Evolutionary conservation across 1,284 basidiomycete genomes (phyloP), one percentile per base, ranked within the genome.

Genomic region (Prillingera fragicola): DNA sequence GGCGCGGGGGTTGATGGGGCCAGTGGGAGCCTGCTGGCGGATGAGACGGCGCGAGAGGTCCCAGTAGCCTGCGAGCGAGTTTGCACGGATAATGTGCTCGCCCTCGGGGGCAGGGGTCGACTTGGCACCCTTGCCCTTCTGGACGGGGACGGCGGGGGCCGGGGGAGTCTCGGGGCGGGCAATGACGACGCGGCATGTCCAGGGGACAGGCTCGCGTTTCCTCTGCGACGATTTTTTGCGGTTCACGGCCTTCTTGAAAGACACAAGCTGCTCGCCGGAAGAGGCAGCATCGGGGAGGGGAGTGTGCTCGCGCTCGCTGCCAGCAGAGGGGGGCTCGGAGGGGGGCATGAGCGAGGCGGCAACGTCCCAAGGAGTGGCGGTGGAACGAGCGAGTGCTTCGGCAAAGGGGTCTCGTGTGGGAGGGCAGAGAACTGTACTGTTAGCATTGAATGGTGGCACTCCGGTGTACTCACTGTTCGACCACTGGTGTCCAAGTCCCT

Each of bases 21-120:
- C 50, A 7, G 46, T 34, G 18, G 41, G 34, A n/a, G n/a, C n/a
- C 55, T 39, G 54, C 36, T 46, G 50, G 21, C 62, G 59, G 8
- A 72, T 54, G 40, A 62, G 56, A 36, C 64, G 50, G 7, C 86
- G 77, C 62, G 91, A 95, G 50, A 85, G 76, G 59, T 92, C 89
- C 55, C 89, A 75, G 62, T 87, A 91, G 1, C 81, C 77, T 14
- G 82, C 78, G 14, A 95, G 71, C n/a, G 81, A 88, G 64, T 95
- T 94, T 2, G 85, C 81, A 24, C 92, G 79, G 26, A 84, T 80
- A 4, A 87, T 78, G 35, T 79, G 73, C 29, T 75, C 70, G 3
- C 75, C 71, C 41, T 76, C 74, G 55, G 85, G 80, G 8, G 41
- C 27, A 13, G 45, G 39, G 3, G 41, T 25, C 3, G 50, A 32